Evolutionary conservation across 495 filamentous ascomycete species (phyloP), one percentile per base, ranked within the genome.

Genomic region (Talaromyces nanjingensis): DNA sequence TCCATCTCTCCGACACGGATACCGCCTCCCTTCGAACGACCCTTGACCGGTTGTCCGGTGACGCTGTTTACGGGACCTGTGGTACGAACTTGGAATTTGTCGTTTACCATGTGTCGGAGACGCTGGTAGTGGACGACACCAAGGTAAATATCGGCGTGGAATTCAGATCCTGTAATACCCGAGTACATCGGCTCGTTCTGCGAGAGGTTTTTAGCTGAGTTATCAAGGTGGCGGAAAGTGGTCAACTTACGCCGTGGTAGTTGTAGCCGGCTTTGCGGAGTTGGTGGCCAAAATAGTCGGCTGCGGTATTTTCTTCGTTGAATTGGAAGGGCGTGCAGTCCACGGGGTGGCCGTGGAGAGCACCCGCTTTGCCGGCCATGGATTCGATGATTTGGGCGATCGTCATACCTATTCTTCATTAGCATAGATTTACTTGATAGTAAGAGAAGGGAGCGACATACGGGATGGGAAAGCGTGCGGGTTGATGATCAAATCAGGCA

Each of bases 1-100:
- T 98, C 94, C 94, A 98, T 98, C 79, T 98, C 94, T 70, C 94
- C 94, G 31, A 98, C 93, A 79, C 94, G 90, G 70, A 98, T 97
- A 86, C 94, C 94, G 74, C 94, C 94, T 68, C 94, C 94, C 81
- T 91, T 91, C 70, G 91, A 92, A 70, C 93, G 83, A 64, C 94
- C 94, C 80, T 98, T 97, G 78, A 98, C 92, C 27, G 94, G 94
- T 73, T 98, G 94, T 34, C 96, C 94, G 7, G 93, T 97, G 25
- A 96, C 83, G 24, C 86, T 80, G 60, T 91, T 91, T 54, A 97
- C 89, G 33, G 90, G 92, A 37, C 94, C 94, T 0, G 94, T 98
- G 2, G 94, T 97, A 72, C 94, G 86, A 63, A 98, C 94, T 76
- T 98, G 94, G 84, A 91, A 98, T 76, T 98, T 98, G 75, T 98